Percentiles rank a stretch among this genome's conserved stretches.
Conservation (phyloP, 352 stramenopile species). For the Phytophthora foliorum region DNA sequence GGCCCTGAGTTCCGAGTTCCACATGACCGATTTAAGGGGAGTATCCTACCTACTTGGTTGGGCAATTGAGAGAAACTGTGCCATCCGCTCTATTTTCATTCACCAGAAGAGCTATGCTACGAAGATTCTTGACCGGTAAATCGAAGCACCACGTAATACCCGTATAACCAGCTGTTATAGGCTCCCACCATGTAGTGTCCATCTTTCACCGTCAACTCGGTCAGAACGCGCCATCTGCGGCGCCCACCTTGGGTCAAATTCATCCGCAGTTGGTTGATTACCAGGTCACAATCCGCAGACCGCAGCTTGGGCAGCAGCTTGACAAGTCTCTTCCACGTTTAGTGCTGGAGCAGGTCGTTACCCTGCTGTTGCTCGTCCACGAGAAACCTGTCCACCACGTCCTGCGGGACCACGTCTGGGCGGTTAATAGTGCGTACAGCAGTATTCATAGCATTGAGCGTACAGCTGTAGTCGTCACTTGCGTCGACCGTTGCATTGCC, state of each 20-base stretch:
- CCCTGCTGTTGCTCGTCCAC: neutral
- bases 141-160: neutral
- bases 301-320: neutral
- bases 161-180: neutral
- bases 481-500: neutral
- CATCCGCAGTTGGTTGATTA: neutral
- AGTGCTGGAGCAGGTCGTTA: neutral
- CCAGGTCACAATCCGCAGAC: neutral
- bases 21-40: constrained; percentile 15
- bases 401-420: neutral
- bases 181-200: neutral
- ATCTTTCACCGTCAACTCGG: neutral
- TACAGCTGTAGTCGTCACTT: neutral
- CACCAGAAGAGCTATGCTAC: constrained; percentile 15
- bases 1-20: constrained; percentile 4
- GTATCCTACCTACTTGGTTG: constrained; percentile 11
- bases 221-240: neutral
- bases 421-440: neutral
- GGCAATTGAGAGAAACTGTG: constrained; percentile 6
- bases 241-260: neutral
- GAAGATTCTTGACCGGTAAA: neutral
- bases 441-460: neutral
- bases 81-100: neutral
- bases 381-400: neutral
- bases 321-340: neutral